These are phyloP conservation scores for Alternaria burnsii DNA, from an alignment of 2,329 filamentous ascomycete species.

Conservation along the genomic window DNA sequence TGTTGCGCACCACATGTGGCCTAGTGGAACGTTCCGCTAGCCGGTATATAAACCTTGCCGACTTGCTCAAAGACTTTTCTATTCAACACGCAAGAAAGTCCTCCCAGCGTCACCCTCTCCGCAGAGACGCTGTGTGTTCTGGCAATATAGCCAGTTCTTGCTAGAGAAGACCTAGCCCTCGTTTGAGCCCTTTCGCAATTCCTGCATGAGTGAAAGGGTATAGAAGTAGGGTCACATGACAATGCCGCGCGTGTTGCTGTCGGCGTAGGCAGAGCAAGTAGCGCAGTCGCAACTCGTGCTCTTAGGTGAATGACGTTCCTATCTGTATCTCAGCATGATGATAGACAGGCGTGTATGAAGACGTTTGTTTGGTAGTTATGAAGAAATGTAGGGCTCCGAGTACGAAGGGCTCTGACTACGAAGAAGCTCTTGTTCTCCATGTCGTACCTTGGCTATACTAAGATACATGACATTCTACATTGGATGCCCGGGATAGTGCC, in stretches of 20 bases:
- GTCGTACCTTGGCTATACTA: too few relatives aligned
- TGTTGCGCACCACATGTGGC: background rate
- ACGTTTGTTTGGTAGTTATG: too few relatives aligned
- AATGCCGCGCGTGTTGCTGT: conserved; percentile 8
- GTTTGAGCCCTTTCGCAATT: conserved; percentile 49
- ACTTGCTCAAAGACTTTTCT: conserved; percentile 13
- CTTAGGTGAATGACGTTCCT: background rate
- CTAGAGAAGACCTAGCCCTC: conserved; percentile 46
- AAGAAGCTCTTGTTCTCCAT: too few relatives aligned
- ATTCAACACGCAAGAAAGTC: conserved; percentile 45
- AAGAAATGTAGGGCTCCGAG: too few relatives aligned
- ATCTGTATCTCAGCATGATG: background rate
- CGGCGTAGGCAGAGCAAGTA: background rate
- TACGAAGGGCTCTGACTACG: too few relatives aligned
- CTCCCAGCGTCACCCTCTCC: conserved; percentile 39
- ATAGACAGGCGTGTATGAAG: too few relatives aligned
- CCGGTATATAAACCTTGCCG: conserved; percentile 7
- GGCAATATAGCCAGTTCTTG: conserved; percentile 43
- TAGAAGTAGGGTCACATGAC: conserved; percentile 41
- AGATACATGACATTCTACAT: too few relatives aligned
- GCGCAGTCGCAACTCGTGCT: background rate
- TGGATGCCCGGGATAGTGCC: too few relatives aligned
- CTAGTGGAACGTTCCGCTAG: background rate
- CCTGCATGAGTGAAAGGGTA: conserved; percentile 44
- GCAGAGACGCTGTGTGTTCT: conserved; percentile 47